Base-by-base conservation (phyloP, 2,329 filamentous ascomycete species). In the Alternaria sp. region DNA sequence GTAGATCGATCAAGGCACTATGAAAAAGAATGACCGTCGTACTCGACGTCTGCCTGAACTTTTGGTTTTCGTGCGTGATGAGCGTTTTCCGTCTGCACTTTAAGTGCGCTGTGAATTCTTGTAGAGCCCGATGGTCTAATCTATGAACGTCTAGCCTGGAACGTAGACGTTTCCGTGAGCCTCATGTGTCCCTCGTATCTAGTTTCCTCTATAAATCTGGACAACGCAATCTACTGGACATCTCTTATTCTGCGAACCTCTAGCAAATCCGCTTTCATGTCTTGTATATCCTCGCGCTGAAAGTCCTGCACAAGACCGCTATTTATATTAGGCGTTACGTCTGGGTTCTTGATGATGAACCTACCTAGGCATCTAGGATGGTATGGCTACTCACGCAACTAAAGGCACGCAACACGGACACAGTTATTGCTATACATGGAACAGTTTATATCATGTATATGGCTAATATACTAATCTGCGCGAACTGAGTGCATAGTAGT, bases 51-150 rank as follows among this genome's bases (percentile, higher is more conserved):
- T 68, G 57, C 45, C n/a, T 40, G 60, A 66, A 67, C 59, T 67
- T 70, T 63, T 67, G 60, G 19, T 47, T 62, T 67, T 63, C 19
- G 54, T 67, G 66, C 64, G 66, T 67, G 62, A 70, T 64, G 61
- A 61, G 58, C 67, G 64, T 28, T 66, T 67, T 61, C 57, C 46
- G 53, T 68, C 57, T 68, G 66, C 67, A 59, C 63, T 67, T 45
- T 8, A 55, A 62, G 52, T 67, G 59, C 61, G 61, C 45, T 65
- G 58, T 62, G 60, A 69, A 61, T 62, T 26, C 61, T 57, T 55
- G 43, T 52, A 66, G 57, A 69, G 63, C 40, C 49, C 25, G 13
- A 63, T 60, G 32, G 36, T 59, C 51, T 13, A 65, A 62, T 58
- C 54, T 17, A 59, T 51, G 5, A 59, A 44, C 30, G 32, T 57